These are phyloP conservation scores for Stephania cephalantha DNA, from an alignment of 164 flowering plant species.

Conservation along the genomic window DNA sequence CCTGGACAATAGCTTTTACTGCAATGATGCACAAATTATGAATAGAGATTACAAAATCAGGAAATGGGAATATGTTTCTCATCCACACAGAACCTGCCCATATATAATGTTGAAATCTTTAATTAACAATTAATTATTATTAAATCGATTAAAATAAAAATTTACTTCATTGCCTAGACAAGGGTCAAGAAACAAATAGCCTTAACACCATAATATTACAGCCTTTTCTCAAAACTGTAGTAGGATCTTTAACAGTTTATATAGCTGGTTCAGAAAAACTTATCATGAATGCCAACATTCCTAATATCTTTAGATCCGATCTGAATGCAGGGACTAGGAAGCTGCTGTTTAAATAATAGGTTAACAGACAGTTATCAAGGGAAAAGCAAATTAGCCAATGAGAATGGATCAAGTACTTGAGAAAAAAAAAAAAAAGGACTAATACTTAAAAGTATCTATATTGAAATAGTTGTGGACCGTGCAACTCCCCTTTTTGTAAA, in stretches of 20 bases:
- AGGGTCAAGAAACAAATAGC: neutral
- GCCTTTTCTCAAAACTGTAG: neutral
- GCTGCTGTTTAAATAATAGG: too few relatives aligned
- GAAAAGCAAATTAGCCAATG: too few relatives aligned
- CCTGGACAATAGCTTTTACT: neutral
- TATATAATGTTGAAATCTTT: neutral
- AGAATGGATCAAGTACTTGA: too few relatives aligned
- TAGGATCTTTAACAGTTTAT: neutral
- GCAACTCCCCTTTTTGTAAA: neutral
- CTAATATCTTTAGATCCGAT: neutral
- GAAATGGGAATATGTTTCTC: neutral
- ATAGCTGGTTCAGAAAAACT: neutral
- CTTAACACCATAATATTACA: neutral
- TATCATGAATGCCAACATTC: neutral
- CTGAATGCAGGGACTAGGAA: neutral
- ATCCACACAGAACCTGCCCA: neutral
- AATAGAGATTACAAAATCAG: neutral
- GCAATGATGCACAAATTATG: neutral
- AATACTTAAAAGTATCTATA: too few relatives aligned
- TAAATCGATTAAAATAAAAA: too few relatives aligned
- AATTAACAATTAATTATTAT: too few relatives aligned
- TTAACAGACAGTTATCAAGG: too few relatives aligned
- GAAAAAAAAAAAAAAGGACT: too few relatives aligned
- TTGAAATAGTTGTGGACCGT: too few relatives aligned
- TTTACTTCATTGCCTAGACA: neutral